phyloP scores from a whole-genome alignment of 768 basidiomycete species.

The Rhodotorula paludigena region DNA sequence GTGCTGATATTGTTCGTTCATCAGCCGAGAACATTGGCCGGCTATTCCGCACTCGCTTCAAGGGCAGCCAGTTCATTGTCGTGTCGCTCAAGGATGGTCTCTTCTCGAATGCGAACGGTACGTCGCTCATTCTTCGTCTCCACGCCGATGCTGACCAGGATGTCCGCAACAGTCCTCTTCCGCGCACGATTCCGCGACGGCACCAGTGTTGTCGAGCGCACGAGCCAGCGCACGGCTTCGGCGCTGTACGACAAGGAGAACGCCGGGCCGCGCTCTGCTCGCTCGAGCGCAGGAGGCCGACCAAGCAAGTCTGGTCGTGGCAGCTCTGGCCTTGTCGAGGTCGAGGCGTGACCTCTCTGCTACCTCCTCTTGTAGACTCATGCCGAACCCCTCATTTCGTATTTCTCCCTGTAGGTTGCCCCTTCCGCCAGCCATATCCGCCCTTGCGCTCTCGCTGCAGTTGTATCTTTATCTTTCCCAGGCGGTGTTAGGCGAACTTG shows the following conservation, averaged over 20 bases:
- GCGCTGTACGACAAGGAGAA: slow-evolving; percentile 38
- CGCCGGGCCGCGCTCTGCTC: background rate
- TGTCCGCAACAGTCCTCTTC: slow-evolving; percentile 56
- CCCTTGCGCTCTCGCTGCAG: no score
- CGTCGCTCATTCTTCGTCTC: background rate
- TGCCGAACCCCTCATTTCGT: no score
- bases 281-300: background rate
- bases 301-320: background rate
- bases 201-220: slow-evolving; percentile 47
- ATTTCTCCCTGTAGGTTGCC: no score
- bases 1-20: background rate
- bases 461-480: no score
- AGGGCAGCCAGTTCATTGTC: slow-evolving; percentile 96
- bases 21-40: slow-evolving; percentile 83
- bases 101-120: slow-evolving; percentile 89
- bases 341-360: no score
- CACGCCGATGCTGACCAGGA: background rate
- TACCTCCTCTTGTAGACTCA: no score
- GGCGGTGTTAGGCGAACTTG: no score
- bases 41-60: slow-evolving; percentile 94
- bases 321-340: background rate
- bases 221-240: slow-evolving; percentile 32
- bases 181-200: slow-evolving; percentile 88
- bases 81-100: slow-evolving; percentile 94
- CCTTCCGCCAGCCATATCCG: no score